phyloP scores from a whole-genome alignment of 306 rosid species.

The Begonia loranthoides region DNA sequence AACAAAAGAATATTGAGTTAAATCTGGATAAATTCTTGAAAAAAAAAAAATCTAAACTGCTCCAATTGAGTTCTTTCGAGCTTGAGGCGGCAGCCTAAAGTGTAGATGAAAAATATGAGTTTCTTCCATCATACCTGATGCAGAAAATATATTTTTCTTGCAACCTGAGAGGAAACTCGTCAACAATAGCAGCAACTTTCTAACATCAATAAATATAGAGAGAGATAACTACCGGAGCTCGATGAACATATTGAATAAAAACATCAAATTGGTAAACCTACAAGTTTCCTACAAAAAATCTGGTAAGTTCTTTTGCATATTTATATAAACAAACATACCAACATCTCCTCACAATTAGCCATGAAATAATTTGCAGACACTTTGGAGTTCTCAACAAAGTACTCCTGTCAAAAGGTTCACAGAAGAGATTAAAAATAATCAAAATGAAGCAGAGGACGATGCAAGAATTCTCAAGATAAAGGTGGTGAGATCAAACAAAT shows the following conservation, averaged over 20 bases:
- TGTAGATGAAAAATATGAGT: neutral
- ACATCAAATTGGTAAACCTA: constrained; percentile 2
- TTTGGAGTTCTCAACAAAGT: constrained; percentile 76
- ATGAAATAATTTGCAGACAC: constrained; percentile 75
- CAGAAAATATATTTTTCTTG: constrained; percentile 77
- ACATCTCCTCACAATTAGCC: constrained; percentile 48
- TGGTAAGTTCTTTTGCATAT: neutral
- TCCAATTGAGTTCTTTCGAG: constrained; percentile 10
- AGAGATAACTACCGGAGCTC: constrained; percentile 8
- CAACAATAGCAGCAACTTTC: constrained; percentile 80
- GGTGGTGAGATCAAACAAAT: no score
- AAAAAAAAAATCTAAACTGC: constrained; percentile 7
- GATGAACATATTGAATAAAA: constrained; percentile 7
- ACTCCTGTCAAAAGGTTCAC: constrained; percentile 48
- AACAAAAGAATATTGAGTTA: constrained; percentile 11
- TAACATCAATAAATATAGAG: constrained; percentile 19
- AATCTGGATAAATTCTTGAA: neutral
- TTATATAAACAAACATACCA: constrained; percentile 41
- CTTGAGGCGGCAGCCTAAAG: constrained; percentile 3
- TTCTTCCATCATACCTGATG: constrained; percentile 38
- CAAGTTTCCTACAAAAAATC: constrained; percentile 9
- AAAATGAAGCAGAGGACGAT: constrained; percentile 2
- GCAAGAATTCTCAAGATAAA: neutral
- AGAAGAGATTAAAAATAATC: constrained; percentile 3
- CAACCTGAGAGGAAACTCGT: constrained; percentile 63